phyloP scores from a whole-genome alignment of 2,329 filamentous ascomycete genomes.

The Hypoxylon sp. region DNA sequence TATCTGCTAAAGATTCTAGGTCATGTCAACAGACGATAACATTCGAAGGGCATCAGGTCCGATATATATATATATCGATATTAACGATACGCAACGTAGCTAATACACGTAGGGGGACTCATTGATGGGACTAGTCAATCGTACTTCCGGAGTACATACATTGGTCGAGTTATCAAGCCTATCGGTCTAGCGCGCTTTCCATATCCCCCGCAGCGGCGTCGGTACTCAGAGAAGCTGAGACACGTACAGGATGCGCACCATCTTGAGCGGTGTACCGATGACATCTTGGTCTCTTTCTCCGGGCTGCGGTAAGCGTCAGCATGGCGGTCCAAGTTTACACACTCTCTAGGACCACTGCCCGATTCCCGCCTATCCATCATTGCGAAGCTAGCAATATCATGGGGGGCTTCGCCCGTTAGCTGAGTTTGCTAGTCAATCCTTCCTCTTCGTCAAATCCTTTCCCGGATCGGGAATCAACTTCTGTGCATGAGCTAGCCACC shows the following conservation, averaged over 20 bases:
- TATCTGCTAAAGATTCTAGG: neutral
- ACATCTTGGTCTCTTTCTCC: slow-evolving; percentile 30
- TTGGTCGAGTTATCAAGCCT: neutral
- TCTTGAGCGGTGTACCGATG: slow-evolving; percentile 46
- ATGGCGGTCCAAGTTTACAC: slow-evolving; percentile 3
- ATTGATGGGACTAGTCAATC: neutral
- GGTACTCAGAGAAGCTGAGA: slow-evolving; percentile 41
- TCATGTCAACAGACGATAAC: neutral
- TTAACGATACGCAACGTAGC: neutral
- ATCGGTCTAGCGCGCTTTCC: slow-evolving; percentile 17
- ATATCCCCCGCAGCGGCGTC: slow-evolving; percentile 34
- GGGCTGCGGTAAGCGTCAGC: slow-evolving; percentile 12
- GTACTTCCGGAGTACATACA: neutral
- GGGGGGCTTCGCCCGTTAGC: slow-evolving; percentile 20
- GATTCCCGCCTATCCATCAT: slow-evolving; percentile 1
- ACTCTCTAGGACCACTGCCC: neutral
- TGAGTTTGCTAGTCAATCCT: slow-evolving; percentile 30
- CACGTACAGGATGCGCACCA: slow-evolving; percentile 43
- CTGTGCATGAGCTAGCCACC: slow-evolving; percentile 35
- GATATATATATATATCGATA: slow-evolving; percentile 9
- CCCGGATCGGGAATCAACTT: slow-evolving; percentile 27
- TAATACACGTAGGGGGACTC: neutral
- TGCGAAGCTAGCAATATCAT: slow-evolving; percentile 23
- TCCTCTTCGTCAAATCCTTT: slow-evolving; percentile 28
- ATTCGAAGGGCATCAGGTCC: neutral